These are phyloP conservation scores for Dittrichia graveolens DNA, from an alignment of 129 eudicot genomes.

Conservation along the genomic window DNA sequence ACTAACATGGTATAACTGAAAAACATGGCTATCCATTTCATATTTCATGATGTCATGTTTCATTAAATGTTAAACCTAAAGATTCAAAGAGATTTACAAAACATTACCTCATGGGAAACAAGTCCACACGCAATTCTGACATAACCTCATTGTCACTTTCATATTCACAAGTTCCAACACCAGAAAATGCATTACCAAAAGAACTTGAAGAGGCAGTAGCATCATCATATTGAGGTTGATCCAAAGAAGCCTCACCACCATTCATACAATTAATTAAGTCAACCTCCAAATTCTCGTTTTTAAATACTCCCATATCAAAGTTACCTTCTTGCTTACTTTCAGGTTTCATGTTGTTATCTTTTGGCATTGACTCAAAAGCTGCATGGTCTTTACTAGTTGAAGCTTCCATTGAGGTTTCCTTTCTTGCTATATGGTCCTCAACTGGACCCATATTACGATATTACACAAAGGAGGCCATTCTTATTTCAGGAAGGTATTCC, in stretches of 20 bases:
- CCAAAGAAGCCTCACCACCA: conserved; percentile 24
- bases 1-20: no score
- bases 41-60: not conserved
- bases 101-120: conserved; percentile 49
- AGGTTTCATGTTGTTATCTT: conserved; percentile 41
- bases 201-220: conserved; percentile 79
- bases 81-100: conserved; percentile 1
- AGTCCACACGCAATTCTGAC: conserved; percentile 47
- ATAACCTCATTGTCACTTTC: conserved; percentile 55
- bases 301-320: conserved; percentile 21
- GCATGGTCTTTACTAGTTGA: conserved; percentile 32
- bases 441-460: conserved; percentile 8
- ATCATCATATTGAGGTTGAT: conserved; percentile 39
- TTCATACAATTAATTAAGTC: conserved; percentile 34
- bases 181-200: conserved; percentile 52
- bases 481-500: not conserved
- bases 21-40: not conserved
- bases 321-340: conserved; percentile 39
- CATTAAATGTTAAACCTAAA: not conserved
- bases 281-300: conserved; percentile 29
- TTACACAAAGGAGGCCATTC: conserved; percentile 19
- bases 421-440: conserved; percentile 45
- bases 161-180: conserved; percentile 35
- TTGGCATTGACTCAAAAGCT: conserved; percentile 29
- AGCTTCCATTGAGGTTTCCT: conserved; percentile 45